phyloP scores from a whole-genome alignment of 306 rosid species.

The Alnus glutinosa region DNA sequence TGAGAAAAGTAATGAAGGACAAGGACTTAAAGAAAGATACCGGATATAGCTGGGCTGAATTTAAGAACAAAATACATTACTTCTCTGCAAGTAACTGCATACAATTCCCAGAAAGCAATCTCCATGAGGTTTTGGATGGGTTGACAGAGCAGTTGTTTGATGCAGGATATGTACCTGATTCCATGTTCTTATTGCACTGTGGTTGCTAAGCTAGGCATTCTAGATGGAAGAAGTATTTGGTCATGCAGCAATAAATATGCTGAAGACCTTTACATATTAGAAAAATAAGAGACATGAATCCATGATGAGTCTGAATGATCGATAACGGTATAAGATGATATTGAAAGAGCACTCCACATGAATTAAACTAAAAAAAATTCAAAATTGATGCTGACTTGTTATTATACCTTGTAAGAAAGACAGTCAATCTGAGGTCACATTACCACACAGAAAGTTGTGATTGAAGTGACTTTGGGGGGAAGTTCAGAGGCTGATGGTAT shows the following conservation, averaged over 20 bases:
- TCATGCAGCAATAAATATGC: background rate
- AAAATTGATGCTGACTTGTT: background rate
- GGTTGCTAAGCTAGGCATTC: background rate
- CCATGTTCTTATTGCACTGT: background rate
- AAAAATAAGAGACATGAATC: background rate
- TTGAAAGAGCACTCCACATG: background rate
- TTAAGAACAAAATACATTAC: background rate
- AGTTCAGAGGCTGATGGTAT: background rate
- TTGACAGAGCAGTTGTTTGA: conserved; percentile 15
- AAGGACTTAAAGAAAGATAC: conserved; percentile 7
- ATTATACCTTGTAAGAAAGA: background rate
- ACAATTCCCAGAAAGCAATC: conserved; percentile 10
- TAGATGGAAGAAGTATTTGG: background rate
- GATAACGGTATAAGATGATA: background rate
- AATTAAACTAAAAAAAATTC: background rate
- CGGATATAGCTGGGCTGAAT: conserved; percentile 7
- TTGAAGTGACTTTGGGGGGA: background rate
- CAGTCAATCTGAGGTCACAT: conserved; percentile 15
- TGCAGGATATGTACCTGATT: background rate
- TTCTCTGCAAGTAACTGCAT: background rate
- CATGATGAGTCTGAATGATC: background rate
- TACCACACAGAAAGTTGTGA: conserved; percentile 18
- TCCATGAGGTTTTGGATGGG: conserved; percentile 11
- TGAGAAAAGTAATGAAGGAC: background rate
- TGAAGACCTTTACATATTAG: background rate